phyloP scores from a whole-genome alignment of 23 red algal species.

The Gracilaria caudata region DNA sequence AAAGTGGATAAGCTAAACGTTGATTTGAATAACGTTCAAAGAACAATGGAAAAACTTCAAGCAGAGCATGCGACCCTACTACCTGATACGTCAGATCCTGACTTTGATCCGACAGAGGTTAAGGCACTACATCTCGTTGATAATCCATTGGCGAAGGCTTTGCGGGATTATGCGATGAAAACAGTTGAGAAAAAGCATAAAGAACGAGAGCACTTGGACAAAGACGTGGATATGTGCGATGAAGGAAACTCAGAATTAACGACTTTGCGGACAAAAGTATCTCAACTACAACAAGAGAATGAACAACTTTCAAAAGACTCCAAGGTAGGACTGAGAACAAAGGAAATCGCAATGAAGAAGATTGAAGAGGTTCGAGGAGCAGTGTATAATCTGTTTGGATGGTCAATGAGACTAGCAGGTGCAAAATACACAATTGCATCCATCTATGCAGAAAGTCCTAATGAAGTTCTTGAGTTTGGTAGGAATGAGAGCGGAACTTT shows the following conservation, averaged over 20 bases:
- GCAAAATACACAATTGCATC: slow-evolving; percentile 76
- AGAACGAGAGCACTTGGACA: slow-evolving; percentile 9
- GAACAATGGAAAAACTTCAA: slow-evolving; percentile 2
- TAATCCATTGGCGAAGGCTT: slow-evolving; percentile 36
- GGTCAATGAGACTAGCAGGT: slow-evolving; percentile 81
- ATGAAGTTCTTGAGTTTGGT: slow-evolving; percentile 78
- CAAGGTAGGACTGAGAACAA: slow-evolving; percentile 74
- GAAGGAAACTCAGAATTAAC: neutral
- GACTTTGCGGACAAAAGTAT: slow-evolving; percentile 7
- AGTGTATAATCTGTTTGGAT: slow-evolving; percentile 89
- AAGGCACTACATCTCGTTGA: slow-evolving; percentile 58
- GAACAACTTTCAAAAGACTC: slow-evolving; percentile 39
- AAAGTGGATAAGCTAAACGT: neutral
- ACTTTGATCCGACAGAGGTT: slow-evolving; percentile 34
- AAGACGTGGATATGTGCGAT: slow-evolving; percentile 38
- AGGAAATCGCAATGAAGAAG: slow-evolving; percentile 83
- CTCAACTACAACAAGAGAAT: slow-evolving; percentile 40
- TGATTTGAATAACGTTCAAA: neutral
- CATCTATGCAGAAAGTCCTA: slow-evolving; percentile 77
- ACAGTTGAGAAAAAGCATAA: slow-evolving; percentile 3
- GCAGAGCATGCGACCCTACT: slow-evolving; percentile 17
- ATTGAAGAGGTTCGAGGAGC: slow-evolving; percentile 88
- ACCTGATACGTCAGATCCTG: slow-evolving; percentile 25
- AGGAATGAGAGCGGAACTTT: slow-evolving; percentile 50
- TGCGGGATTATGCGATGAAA: slow-evolving; percentile 5